These are phyloP conservation scores for Exophiala lecanii-corni DNA, from an alignment of 2,329 filamentous ascomycete species.

Conservation along the genomic window DNA sequence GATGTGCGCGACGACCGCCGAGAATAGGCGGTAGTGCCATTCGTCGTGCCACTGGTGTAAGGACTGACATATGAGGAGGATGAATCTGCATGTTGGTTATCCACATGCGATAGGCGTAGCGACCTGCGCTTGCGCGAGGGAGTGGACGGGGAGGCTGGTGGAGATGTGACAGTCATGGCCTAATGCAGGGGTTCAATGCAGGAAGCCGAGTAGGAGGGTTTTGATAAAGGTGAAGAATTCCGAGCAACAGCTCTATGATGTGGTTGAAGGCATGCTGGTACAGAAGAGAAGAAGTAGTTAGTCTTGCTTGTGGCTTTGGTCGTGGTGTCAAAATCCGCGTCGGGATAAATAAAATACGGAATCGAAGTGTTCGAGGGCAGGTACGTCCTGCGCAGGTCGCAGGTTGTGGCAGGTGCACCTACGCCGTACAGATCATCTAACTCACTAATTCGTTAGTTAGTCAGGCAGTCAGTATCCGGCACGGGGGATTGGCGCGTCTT, in stretches of 20 bases:
- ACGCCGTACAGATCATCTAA: too few species aligned
- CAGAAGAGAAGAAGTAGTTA: background rate
- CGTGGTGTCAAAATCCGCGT: too few species aligned
- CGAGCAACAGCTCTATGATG: background rate
- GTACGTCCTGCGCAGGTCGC: too few species aligned
- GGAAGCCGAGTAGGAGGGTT: background rate
- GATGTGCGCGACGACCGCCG: slow-evolving; percentile 26
- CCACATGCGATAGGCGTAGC: slow-evolving; percentile 17
- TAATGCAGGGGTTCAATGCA: slow-evolving; percentile 3
- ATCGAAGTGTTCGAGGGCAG: too few species aligned
- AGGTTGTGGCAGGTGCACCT: too few species aligned
- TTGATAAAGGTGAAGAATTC: background rate
- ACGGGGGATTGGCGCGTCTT: too few species aligned
- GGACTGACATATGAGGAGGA: slow-evolving; percentile 17
- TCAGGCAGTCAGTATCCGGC: too few species aligned
- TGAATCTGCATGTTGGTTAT: background rate
- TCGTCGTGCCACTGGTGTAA: slow-evolving; percentile 22
- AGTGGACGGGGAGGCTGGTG: slow-evolving; percentile 21
- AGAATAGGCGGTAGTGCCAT: slow-evolving; percentile 22
- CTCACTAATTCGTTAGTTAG: too few species aligned
- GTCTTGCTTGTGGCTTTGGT: background rate
- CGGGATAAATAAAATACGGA: too few species aligned
- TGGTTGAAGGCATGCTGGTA: background rate
- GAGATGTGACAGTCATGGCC: slow-evolving; percentile 22
- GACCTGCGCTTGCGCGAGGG: slow-evolving; percentile 22